Conservation (phyloP, 306 rosid genomes). For the Dalbergia cultrata region DNA sequence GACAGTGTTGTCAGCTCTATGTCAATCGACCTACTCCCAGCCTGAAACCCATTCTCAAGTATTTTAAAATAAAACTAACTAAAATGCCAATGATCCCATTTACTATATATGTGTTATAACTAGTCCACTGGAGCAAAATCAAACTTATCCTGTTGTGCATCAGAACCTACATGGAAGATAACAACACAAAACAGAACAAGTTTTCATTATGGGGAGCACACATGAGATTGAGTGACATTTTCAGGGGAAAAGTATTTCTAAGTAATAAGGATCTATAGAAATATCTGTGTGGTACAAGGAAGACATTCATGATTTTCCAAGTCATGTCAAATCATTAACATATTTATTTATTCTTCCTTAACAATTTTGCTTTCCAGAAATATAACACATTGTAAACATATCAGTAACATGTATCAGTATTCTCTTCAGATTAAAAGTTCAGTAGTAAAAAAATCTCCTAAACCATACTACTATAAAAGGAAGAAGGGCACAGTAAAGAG, state of each 20-base stretch:
- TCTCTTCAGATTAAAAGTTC: background rate
- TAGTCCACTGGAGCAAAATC: conserved; percentile 3
- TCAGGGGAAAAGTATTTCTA: background rate
- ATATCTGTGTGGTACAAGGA: background rate
- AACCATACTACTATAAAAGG: background rate
- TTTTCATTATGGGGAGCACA: background rate
- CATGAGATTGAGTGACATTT: conserved; percentile 12
- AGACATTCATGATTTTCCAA: conserved; percentile 17
- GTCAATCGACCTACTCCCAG: conserved; percentile 92
- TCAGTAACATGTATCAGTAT: background rate
- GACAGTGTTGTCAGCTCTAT: conserved; percentile 89
- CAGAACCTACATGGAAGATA: background rate
- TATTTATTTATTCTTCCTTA: background rate
- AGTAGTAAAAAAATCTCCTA: background rate
- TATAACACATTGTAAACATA: background rate
- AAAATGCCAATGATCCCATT: background rate
- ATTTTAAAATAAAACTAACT: conserved; percentile 6
- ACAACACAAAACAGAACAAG: background rate
- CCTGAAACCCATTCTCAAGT: conserved; percentile 60
- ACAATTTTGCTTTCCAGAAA: background rate
- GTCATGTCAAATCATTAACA: background rate
- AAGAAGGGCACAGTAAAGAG: background rate
- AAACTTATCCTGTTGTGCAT: background rate
- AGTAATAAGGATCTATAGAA: background rate
- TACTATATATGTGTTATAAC: background rate